These are phyloP conservation scores for Mikania micrantha DNA, from an alignment of 129 eudicot species.

Conservation along the genomic window DNA sequence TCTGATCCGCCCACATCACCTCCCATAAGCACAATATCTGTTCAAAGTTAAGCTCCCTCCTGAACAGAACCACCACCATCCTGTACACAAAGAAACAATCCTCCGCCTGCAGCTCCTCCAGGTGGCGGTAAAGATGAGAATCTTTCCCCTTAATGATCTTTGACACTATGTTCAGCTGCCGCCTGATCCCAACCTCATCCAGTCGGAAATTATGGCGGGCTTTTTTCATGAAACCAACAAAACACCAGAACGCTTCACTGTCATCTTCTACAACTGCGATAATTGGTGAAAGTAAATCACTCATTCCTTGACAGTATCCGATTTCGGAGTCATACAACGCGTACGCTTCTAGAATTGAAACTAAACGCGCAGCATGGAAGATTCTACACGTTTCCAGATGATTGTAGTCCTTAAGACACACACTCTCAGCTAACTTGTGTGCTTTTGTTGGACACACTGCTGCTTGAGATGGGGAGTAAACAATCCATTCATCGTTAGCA, in stretches of 20 bases:
- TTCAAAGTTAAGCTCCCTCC: slow-evolving; percentile 65
- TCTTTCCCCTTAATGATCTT: slow-evolving; percentile 72
- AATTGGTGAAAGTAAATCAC: slow-evolving; percentile 75
- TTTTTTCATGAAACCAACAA: slow-evolving; percentile 76
- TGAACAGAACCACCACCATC: slow-evolving; percentile 78
- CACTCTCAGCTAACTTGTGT: slow-evolving; percentile 41
- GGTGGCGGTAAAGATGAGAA: slow-evolving; percentile 57
- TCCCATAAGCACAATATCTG: slow-evolving; percentile 85
- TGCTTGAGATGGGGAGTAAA: slow-evolving; percentile 67
- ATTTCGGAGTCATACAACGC: slow-evolving; percentile 68
- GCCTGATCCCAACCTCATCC: slow-evolving; percentile 68
- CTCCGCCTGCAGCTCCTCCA: slow-evolving; percentile 74
- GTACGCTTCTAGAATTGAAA: slow-evolving; percentile 73
- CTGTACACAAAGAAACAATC: slow-evolving; percentile 82
- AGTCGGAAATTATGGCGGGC: slow-evolving; percentile 86
- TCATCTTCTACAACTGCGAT: slow-evolving; percentile 64
- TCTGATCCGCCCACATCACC: slow-evolving; percentile 92
- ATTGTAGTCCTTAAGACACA: slow-evolving; percentile 51
- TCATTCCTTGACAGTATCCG: slow-evolving; percentile 90
- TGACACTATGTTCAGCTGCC: slow-evolving; percentile 52
- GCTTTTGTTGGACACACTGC: slow-evolving; percentile 42
- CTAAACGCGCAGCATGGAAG: slow-evolving; percentile 74
- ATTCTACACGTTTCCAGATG: slow-evolving; percentile 63
- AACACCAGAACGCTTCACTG: slow-evolving; percentile 74
- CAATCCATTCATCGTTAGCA: slow-evolving; percentile 67